These are phyloP conservation scores for Kodamaea plutei DNA, from an alignment of 1,139 yeast genomes.

Conservation along the genomic window DNA sequence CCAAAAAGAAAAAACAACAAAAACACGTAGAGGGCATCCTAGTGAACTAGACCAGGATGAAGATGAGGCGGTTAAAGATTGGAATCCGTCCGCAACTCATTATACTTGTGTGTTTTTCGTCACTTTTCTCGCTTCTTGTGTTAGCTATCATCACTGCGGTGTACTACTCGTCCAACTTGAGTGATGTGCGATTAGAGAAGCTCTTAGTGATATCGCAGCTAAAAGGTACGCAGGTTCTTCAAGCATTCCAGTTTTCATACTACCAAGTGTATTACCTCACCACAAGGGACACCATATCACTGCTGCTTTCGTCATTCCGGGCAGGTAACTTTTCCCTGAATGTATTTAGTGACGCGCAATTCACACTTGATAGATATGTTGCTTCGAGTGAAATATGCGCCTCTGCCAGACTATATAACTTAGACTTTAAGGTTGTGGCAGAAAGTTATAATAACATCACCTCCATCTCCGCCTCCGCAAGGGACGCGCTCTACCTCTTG, in stretches of 20 bases:
- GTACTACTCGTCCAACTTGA: slow-evolving; percentile 64
- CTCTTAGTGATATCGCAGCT: slow-evolving; percentile 74
- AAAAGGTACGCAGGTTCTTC: slow-evolving; percentile 75
- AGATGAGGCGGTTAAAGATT: slow-evolving; percentile 45
- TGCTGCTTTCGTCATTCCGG: slow-evolving; percentile 55
- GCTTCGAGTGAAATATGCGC: slow-evolving; percentile 60
- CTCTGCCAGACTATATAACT: slow-evolving; percentile 67
- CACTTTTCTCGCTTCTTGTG: slow-evolving; percentile 69
- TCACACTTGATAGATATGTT: slow-evolving; percentile 53
- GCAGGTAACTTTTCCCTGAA: slow-evolving; percentile 63
- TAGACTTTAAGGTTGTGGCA: slow-evolving; percentile 38
- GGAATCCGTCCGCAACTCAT: slow-evolving; percentile 71
- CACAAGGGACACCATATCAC: slow-evolving; percentile 54
- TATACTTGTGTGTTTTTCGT: slow-evolving; percentile 71
- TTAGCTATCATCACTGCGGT: slow-evolving; percentile 79
- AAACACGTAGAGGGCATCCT: too few relatives aligned
- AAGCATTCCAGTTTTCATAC: slow-evolving; percentile 56
- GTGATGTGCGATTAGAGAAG: slow-evolving; percentile 62
- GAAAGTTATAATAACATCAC: slow-evolving; percentile 29
- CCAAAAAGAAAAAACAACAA: too few relatives aligned
- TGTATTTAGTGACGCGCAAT: slow-evolving; percentile 40
- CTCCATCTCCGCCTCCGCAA: slow-evolving; percentile 24
- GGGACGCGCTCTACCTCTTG: slow-evolving; percentile 51
- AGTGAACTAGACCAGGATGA: too few relatives aligned
- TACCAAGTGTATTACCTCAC: slow-evolving; percentile 73